Evolutionary conservation across 2,329 filamentous ascomycete species (phyloP).

Genomic region (Fusarium sp.): DNA sequence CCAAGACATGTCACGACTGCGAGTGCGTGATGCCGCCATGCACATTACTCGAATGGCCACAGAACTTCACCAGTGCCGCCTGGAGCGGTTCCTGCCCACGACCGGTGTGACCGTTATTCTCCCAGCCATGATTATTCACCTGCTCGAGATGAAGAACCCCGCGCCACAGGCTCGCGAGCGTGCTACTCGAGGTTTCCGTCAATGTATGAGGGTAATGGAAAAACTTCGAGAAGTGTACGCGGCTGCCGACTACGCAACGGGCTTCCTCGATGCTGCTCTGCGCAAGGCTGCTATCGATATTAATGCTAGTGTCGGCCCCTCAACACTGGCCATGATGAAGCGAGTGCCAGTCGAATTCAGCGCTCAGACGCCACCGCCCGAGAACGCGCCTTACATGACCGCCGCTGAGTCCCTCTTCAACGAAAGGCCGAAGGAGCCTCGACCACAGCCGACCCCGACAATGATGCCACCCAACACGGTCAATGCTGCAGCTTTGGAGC

Average conservation of each 20-base stretch:
- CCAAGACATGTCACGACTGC: constrained; percentile 83
- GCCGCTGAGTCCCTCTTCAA: constrained; percentile 53
- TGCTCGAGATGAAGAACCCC: constrained; percentile 90
- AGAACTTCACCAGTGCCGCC: constrained; percentile 75
- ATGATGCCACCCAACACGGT: constrained; percentile 53
- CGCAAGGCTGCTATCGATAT: constrained; percentile 86
- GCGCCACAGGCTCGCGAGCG: constrained; percentile 76
- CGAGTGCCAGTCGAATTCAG: constrained; percentile 51
- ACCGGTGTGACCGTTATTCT: constrained; percentile 91
- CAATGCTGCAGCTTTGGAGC: constrained; percentile 50
- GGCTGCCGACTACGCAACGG: constrained; percentile 94
- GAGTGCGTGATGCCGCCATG: constrained; percentile 84
- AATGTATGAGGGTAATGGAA: constrained; percentile 93
- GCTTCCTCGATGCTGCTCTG: constrained; percentile 92
- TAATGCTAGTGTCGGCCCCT: constrained; percentile 50
- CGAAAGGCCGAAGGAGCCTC: constrained; percentile 42
- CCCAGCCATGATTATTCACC: constrained; percentile 92
- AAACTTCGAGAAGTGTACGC: constrained; percentile 89
- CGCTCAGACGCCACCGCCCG: constrained; percentile 64
- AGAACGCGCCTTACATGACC: constrained; percentile 58
- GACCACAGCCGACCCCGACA: constrained; percentile 21
- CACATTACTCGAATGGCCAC: constrained; percentile 88
- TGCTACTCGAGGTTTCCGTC: constrained; percentile 83
- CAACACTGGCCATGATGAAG: constrained; percentile 50
- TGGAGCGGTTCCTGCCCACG: constrained; percentile 85